A percentile compares a stretch with the other conserved stretches of the same genome.
phyloP scores from a whole-genome alignment of 177 flowering plant species.

The Vitis hybrid region DNA sequence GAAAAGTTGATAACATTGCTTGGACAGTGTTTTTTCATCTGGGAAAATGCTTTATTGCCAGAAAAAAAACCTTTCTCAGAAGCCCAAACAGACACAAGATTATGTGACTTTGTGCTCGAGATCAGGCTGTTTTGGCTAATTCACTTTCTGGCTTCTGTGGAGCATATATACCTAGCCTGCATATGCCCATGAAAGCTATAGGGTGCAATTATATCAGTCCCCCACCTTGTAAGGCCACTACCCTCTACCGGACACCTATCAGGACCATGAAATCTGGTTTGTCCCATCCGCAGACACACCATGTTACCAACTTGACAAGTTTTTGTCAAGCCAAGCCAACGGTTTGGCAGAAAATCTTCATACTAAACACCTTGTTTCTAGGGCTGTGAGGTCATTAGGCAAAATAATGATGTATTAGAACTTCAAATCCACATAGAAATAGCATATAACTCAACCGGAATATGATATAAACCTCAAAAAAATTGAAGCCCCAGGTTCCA shows the following conservation, averaged over 20 bases:
- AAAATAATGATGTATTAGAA: too few relatives aligned
- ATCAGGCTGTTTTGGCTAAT: constrained; percentile 5
- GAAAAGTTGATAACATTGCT: neutral
- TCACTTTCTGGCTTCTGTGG: neutral
- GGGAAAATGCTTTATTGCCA: neutral
- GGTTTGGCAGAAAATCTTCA: too few relatives aligned
- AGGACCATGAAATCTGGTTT: too few relatives aligned
- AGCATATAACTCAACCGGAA: too few relatives aligned
- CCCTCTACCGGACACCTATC: neutral
- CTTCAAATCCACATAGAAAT: too few relatives aligned
- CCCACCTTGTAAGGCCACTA: constrained; percentile 12
- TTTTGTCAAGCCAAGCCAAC: too few relatives aligned
- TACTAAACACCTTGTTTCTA: too few relatives aligned
- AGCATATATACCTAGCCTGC: neutral
- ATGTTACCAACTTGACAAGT: too few relatives aligned
- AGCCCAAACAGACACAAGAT: neutral
- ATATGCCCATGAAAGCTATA: constrained; percentile 4
- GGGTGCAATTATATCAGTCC: constrained; percentile 11
- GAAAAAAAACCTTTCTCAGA: constrained; percentile 6
- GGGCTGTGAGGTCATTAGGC: too few relatives aligned
- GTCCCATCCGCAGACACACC: too few relatives aligned
- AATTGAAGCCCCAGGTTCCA: too few relatives aligned
- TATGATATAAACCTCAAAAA: too few relatives aligned
- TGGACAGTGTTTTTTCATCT: neutral
- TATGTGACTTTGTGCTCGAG: neutral